Conservation (phyloP, 192 early-diverging fungal genomes). For the Obelidium mucronatum region DNA sequence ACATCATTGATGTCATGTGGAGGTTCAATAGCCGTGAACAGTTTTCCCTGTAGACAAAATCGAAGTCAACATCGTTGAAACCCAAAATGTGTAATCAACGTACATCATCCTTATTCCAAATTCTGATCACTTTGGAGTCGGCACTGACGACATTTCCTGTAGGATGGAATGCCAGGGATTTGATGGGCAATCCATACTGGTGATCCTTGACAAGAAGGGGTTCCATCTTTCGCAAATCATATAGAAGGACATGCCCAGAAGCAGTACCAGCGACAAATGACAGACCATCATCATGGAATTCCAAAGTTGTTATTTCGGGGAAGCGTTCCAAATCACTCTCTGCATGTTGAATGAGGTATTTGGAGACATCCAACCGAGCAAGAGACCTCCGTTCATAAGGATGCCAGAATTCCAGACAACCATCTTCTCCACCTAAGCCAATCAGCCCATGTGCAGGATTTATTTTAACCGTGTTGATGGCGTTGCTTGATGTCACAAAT, state of each 20-base stretch:
- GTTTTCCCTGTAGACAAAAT: constrained; percentile 61
- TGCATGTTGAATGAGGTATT: constrained; percentile 28
- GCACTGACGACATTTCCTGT: constrained; percentile 83
- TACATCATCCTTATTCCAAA: constrained; percentile 85
- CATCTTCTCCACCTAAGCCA: constrained; percentile 88
- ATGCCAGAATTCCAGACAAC: constrained; percentile 95
- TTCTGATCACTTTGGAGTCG: constrained; percentile 90
- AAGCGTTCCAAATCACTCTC: constrained; percentile 45
- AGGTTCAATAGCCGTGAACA: constrained; percentile 93
- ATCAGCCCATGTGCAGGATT: constrained; percentile 94
- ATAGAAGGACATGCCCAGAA: constrained; percentile 89
- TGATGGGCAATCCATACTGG: constrained; percentile 95
- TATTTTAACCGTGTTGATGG: constrained; percentile 66
- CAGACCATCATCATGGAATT: constrained; percentile 88
- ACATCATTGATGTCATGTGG: constrained; percentile 94
- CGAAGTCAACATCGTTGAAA: background rate
- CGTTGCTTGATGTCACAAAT: constrained; percentile 71
- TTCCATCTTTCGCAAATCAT: constrained; percentile 86
- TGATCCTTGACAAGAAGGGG: constrained; percentile 96
- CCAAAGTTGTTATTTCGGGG: constrained; percentile 77
- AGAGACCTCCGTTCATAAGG: constrained; percentile 68
- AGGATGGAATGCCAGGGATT: constrained; percentile 81
- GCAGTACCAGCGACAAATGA: constrained; percentile 86
- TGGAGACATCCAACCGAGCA: constrained; percentile 72
- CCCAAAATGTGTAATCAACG: constrained; percentile 15